Base-by-base conservation (phyloP, 371 early-diverging fungal species). In the Chytridium lagenaria region DNA sequence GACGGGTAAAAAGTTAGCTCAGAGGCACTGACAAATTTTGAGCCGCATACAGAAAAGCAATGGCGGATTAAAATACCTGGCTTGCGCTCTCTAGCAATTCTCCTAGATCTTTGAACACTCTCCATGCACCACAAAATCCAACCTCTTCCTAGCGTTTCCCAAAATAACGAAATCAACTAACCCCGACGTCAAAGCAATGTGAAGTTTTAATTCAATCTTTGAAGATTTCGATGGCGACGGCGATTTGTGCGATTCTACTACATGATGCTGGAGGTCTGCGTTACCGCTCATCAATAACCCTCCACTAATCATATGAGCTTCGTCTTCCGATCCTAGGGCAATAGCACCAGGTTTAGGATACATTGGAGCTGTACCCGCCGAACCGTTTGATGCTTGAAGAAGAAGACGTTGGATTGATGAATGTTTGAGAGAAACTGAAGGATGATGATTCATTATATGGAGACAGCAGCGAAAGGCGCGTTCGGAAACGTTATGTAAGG, bases 101-200 rank as follows among this genome's bases (percentile, higher is more conserved):
- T 23, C n/a, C 23, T 26, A 26, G 23, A 26, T 26, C 5, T 5
- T 52, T 10, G 5, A 52, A 52, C 7, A 26, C 5, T 26, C 23
- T n/a, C 55, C 55, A 26, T 52, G 23, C 5, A 52, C 55, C 12
- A 52, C 55, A n/a, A 52, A 26, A 26, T 52, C 55, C 55, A 52
- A 5, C 12, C 55, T 12, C 55, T 52, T 52, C 12, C 26, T 52
- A 5, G 26, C 5, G 5, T 52, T 52, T 26, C 55, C 55, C 12
- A 52, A 23, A 5, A 52, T 26, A 26, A 26, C 55, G 19, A 44
- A 44, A 7, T 7, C 7, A 7, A 44, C 44, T 19, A 44, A 12
- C 44, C 44, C 44, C 44, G 44, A 44, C 44, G 44, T 44, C 12
- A 44, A 12, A 12, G 44, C 44, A 44, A 44, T 44, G 44, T 44